phyloP scores from a whole-genome alignment of 2,329 filamentous ascomycete species.

The Verticillium nubilum region DNA sequence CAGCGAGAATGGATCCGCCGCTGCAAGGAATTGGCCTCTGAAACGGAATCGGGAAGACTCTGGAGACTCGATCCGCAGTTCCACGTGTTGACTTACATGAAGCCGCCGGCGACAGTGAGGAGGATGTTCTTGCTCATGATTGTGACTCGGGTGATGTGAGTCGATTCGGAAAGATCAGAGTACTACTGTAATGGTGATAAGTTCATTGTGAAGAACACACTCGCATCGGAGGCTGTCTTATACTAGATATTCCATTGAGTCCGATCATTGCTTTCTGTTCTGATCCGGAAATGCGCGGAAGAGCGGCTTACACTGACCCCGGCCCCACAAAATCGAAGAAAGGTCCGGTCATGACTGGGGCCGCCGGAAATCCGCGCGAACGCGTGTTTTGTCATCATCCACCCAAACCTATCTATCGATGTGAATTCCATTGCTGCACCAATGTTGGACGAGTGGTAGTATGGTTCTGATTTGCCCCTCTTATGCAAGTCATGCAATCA shows the following conservation, averaged over 20 bases:
- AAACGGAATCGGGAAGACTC: too few species aligned
- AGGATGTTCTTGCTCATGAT: slow-evolving; percentile 21
- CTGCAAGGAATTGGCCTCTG: too few species aligned
- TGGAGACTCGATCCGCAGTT: too few species aligned
- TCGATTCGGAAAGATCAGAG: too few species aligned
- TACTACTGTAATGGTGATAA: too few species aligned
- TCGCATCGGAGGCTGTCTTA: too few species aligned
- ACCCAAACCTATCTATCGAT: too few species aligned
- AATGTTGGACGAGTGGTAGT: not conserved
- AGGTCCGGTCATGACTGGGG: not conserved
- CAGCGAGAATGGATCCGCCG: slow-evolving; percentile 28
- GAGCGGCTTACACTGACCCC: not conserved
- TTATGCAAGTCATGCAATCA: too few species aligned
- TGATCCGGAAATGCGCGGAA: not conserved
- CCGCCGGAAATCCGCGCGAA: slow-evolving; percentile 15
- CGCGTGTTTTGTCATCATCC: slow-evolving; percentile 4
- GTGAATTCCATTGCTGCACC: not conserved
- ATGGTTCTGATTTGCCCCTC: not conserved
- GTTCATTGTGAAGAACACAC: too few species aligned
- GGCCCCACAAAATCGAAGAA: not conserved
- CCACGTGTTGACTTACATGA: slow-evolving; percentile 17
- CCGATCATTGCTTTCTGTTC: too few species aligned
- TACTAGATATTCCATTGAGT: too few species aligned
- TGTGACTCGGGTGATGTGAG: not conserved
- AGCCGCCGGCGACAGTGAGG: slow-evolving; percentile 29